A percentile compares a stretch with the other conserved stretches of the same genome.
Conservation (phyloP, 2,329 filamentous ascomycete genomes). For the Monilinia fructigena region DNA sequence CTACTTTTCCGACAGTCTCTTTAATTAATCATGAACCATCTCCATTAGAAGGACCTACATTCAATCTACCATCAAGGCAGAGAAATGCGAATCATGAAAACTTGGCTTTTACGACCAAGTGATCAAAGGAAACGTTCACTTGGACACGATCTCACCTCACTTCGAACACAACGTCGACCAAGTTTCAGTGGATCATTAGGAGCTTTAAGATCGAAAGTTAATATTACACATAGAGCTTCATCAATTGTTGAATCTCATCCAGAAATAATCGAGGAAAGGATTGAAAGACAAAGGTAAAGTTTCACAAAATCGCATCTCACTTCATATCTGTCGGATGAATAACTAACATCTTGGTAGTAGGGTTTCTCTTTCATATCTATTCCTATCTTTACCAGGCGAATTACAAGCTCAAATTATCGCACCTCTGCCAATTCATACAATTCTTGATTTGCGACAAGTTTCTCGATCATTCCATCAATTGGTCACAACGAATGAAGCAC, state of each 20-base stretch:
- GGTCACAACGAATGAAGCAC: conserved; percentile 58
- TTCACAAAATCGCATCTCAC: too few species aligned
- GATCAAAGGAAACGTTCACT: conserved; percentile 41
- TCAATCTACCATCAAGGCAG: conserved; percentile 37
- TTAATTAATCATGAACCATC: conserved; percentile 21
- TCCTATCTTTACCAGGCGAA: conserved; percentile 58
- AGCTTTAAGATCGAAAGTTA: conserved; percentile 38
- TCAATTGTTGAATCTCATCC: conserved; percentile 37
- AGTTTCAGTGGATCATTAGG: conserved; percentile 39
- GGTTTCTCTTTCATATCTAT: conserved; percentile 55
- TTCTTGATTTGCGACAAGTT: conserved; percentile 57
- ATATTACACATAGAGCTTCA: conserved; percentile 34
- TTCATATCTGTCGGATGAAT: background rate
- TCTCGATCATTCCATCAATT: conserved; percentile 60
- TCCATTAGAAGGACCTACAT: conserved; percentile 31
- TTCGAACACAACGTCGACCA: conserved; percentile 38
- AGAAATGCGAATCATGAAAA: conserved; percentile 28
- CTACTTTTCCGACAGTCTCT: conserved; percentile 27
- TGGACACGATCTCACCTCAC: conserved; percentile 38
- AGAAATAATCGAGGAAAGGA: conserved; percentile 33
- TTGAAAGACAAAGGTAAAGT: conserved; percentile 31
- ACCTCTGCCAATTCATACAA: conserved; percentile 57
- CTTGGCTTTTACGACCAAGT: conserved; percentile 31
- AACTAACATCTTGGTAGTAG: conserved; percentile 26
- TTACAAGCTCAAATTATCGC: conserved; percentile 63